Evolutionary conservation across 2,329 filamentous ascomycete genomes (phyloP).

Genomic region (Cercospora nicotianae): DNA sequence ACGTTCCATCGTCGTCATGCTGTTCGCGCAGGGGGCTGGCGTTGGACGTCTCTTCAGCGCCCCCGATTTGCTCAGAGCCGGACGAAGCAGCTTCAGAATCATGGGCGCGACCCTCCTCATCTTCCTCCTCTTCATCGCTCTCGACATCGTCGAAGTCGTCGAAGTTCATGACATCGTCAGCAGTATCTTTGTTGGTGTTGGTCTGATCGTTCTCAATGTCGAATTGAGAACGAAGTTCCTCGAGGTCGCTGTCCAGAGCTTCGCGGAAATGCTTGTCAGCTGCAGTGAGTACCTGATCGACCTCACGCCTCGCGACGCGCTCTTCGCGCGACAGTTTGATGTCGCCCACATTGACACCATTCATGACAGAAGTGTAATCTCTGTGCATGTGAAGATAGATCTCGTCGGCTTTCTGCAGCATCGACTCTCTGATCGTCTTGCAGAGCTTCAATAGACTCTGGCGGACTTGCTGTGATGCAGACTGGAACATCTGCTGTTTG

Average conservation of each 20-base stretch:
- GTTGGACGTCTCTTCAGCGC: not conserved
- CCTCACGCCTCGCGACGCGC: constrained; percentile 21
- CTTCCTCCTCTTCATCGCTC: constrained; percentile 2
- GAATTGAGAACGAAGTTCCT: constrained; percentile 10
- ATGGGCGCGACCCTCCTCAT: not conserved
- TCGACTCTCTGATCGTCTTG: constrained; percentile 45
- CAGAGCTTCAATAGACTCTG: constrained; percentile 46
- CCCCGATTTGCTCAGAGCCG: not conserved
- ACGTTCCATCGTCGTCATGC: not conserved
- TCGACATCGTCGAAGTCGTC: constrained; percentile 12
- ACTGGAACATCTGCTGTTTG: constrained; percentile 53
- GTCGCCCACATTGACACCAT: constrained; percentile 23
- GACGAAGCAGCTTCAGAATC: not conserved
- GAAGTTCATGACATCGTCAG: constrained; percentile 17
- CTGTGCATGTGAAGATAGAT: constrained; percentile 41
- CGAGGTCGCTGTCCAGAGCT: constrained; percentile 22
- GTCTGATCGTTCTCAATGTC: not conserved
- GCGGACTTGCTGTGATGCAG: constrained; percentile 47
- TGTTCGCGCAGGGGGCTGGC: not conserved
- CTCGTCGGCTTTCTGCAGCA: constrained; percentile 49
- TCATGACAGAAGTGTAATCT: constrained; percentile 43
- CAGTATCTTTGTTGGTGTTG: not conserved
- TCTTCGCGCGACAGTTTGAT: constrained; percentile 26
- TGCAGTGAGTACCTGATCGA: constrained; percentile 25
- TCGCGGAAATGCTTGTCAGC: constrained; percentile 24